Evolutionary conservation across 139 green algal genomes (phyloP), one percentile per base, ranked within the genome.

Genomic region (Haematococcus lacustris): DNA sequence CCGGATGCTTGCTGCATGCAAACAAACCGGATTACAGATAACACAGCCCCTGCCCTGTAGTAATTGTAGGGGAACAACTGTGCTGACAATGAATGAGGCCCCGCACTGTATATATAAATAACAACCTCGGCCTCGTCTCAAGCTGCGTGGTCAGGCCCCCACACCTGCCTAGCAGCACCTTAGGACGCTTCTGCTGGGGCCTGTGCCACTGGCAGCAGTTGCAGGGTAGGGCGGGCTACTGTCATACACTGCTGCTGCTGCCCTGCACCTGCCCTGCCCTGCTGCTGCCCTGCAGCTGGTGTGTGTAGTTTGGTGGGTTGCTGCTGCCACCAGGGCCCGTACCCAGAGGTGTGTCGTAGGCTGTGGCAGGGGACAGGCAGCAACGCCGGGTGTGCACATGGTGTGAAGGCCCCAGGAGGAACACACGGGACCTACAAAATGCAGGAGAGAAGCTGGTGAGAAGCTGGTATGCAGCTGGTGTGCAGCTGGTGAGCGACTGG

Each of bases 331-430:
- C 9, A 28, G 13, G 6, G 34, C 6, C 21, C 32, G 33, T 17
- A 88, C 93, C 94, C 30, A 98, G 64, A 0, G 94, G 94, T 3
- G 94, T 97, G 17, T 74, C 25, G 71, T 96, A 98, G 1, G 63
- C 53, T 1, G 68, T 40, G 26, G 83, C 78, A 2, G 61, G 51
- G 0, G 89, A 92, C 13, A 98, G 75, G 38, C 85, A 57, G 80
- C 93, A 97, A 21, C 84, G 76, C 23, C 85, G 84, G 0, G 77
- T 87, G 80, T 90, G 97, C 34, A 92, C 66, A 73, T 98, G 91
- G 76, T 98, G 94, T 0, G 85, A 94, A 25, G 94, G 94, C 2
- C 94, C 94, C 41, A 97, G 66, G 30, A 97, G 71, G 71, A 97
- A 96, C 5, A 97, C 76, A 5, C 91, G 86, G 30, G 71, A 80